Conservation (phyloP, 306 rosid species). For the Inga laurina region DNA sequence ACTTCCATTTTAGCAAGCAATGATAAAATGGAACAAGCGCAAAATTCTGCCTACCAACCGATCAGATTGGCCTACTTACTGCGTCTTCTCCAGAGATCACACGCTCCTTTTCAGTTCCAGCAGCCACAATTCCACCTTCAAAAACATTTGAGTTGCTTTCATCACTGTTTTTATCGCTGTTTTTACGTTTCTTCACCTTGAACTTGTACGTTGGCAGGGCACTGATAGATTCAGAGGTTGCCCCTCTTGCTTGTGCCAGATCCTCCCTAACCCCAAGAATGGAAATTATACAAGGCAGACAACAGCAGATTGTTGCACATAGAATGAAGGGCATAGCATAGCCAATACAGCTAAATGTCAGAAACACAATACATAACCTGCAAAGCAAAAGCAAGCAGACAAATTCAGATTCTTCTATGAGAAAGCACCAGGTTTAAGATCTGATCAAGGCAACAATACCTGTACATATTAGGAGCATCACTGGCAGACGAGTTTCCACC, state of each 20-base stretch:
- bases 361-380: slow-evolving; percentile 96
- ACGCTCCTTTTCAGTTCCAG: slow-evolving; percentile 89
- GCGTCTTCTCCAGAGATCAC: slow-evolving; percentile 94
- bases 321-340: slow-evolving; percentile 99
- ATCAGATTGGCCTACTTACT: slow-evolving; percentile 52
- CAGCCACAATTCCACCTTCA: slow-evolving; percentile 90
- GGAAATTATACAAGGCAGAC: slow-evolving; percentile 95
- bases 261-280: slow-evolving; percentile 95
- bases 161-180: slow-evolving; percentile 55
- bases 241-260: slow-evolving; percentile 79
- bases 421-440: slow-evolving; percentile 24
- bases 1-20: not conserved
- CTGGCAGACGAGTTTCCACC: slow-evolving; percentile 78
- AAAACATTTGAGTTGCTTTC: slow-evolving; percentile 49
- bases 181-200: slow-evolving; percentile 76
- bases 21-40: slow-evolving; percentile 4
- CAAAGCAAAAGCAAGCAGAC: slow-evolving; percentile 39
- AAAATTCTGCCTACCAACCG: slow-evolving; percentile 15
- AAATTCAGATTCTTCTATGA: slow-evolving; percentile 21
- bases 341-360: slow-evolving; percentile 91
- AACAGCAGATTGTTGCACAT: slow-evolving; percentile 97
- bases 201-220: slow-evolving; percentile 89
- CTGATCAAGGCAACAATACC: slow-evolving; percentile 56
- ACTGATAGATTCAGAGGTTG: slow-evolving; percentile 86
- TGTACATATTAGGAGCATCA: slow-evolving; percentile 89